A percentile compares a stretch with the other conserved stretches of the same genome.
phyloP scores from a whole-genome alignment of 371 early-diverging fungal species.

The Mortierella sp. region DNA sequence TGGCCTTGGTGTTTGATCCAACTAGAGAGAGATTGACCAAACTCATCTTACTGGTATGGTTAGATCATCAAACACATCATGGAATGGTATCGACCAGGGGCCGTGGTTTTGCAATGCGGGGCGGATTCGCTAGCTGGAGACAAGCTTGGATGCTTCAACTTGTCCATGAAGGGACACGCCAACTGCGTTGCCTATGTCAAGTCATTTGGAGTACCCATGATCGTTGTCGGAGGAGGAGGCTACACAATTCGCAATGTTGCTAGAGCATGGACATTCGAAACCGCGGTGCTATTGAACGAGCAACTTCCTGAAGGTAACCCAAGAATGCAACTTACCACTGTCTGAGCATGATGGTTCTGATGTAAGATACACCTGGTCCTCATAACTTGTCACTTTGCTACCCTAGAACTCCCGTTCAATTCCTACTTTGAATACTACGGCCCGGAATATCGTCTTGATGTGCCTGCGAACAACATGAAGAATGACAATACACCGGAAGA shows the following conservation, averaged over 20 bases:
- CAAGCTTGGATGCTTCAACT: conserved; percentile 98
- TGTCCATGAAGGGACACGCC: conserved; percentile 93
- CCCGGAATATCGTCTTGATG: conserved; percentile 94
- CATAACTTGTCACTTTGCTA: conserved; percentile 26
- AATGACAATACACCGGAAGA: conserved; percentile 94
- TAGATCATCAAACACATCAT: conserved; percentile 84
- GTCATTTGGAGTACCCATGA: conserved; percentile 90
- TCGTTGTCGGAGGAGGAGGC: conserved; percentile 99
- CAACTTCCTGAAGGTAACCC: conserved; percentile 42
- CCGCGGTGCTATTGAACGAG: conserved; percentile 71
- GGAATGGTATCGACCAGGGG: conserved; percentile 95
- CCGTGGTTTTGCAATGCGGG: conserved; percentile 98
- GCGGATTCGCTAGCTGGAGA: conserved; percentile 99
- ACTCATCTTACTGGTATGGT: too few relatives aligned
- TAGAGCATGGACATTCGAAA: conserved; percentile 99
- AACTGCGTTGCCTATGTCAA: conserved; percentile 95
- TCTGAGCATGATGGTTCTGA: neutral
- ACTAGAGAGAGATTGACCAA: neutral
- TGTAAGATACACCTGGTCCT: neutral
- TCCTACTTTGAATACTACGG: conserved; percentile 96
- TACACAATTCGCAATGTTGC: conserved; percentile 99
- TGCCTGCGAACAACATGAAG: conserved; percentile 96
- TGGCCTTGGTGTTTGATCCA: too few relatives aligned
- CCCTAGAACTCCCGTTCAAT: conserved; percentile 88
- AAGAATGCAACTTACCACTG: too few relatives aligned